These are phyloP conservation scores for Dioszegia crocea DNA, from an alignment of 768 basidiomycete genomes.

Conservation along the genomic window DNA sequence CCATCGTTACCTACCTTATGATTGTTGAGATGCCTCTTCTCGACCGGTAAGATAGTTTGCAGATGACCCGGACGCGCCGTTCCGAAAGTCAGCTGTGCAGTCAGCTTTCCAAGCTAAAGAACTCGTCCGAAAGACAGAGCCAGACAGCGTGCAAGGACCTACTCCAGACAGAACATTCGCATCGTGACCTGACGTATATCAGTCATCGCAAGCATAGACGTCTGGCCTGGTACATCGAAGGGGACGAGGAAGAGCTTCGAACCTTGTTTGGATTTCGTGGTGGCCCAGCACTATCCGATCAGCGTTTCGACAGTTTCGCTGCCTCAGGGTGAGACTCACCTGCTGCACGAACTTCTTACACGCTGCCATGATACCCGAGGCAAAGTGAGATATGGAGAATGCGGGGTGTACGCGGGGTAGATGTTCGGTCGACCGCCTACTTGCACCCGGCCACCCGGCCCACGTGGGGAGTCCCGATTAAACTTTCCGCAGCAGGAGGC, in stretches of 20 bases:
- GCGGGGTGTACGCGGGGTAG: too few species aligned
- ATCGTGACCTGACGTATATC: slow-evolving; percentile 27
- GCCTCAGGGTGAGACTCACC: slow-evolving; percentile 1
- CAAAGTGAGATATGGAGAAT: neutral
- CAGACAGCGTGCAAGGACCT: slow-evolving; percentile 5
- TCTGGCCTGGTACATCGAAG: neutral
- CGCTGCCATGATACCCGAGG: slow-evolving; percentile 5
- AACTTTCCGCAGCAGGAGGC: neutral
- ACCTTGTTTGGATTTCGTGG: slow-evolving; percentile 34
- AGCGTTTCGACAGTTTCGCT: neutral
- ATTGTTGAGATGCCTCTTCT: slow-evolving; percentile 39
- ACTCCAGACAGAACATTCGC: slow-evolving; percentile 30
- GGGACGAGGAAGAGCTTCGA: neutral
- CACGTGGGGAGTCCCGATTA: neutral
- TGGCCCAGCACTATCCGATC: slow-evolving; percentile 35
- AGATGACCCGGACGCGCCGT: slow-evolving; percentile 33
- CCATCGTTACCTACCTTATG: slow-evolving; percentile 27
- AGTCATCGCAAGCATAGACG: too few species aligned
- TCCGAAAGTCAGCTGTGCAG: slow-evolving; percentile 25
- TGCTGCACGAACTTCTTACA: slow-evolving; percentile 26
- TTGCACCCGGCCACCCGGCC: slow-evolving; percentile 4
- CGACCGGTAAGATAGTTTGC: slow-evolving; percentile 22
- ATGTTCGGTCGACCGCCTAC: neutral
- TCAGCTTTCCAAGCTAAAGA: neutral
- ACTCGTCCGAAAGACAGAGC: neutral